Percentiles rank a stretch among this genome's conserved stretches.
phyloP scores from a whole-genome alignment of 2,329 filamentous ascomycete species.

The Penicillium sp. region DNA sequence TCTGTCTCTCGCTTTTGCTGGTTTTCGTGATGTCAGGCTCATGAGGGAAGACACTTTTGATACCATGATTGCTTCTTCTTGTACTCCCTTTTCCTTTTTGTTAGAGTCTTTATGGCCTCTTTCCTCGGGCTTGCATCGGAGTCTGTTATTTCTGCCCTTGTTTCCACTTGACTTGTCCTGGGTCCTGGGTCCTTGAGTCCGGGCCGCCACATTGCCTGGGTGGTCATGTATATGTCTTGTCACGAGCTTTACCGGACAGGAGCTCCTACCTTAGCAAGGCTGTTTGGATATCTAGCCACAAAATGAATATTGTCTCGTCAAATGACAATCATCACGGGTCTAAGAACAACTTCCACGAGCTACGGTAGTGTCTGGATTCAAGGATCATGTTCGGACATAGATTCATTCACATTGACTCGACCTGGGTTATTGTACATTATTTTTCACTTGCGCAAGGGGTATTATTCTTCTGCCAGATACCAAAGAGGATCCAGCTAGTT shows the following conservation, averaged over 20 bases:
- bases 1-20: neutral
- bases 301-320: neutral
- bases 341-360: neutral
- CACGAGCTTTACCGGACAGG: neutral
- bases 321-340: neutral
- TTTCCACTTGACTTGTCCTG: too few relatives aligned
- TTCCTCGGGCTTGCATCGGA: neutral
- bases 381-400: neutral
- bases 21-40: slow-evolving; percentile 3
- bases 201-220: neutral
- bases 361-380: neutral
- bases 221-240: neutral
- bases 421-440: neutral
- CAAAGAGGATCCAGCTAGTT: neutral
- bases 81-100: neutral
- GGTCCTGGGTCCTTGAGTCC: neutral
- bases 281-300: neutral
- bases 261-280: too few relatives aligned
- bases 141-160: neutral
- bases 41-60: slow-evolving; percentile 12
- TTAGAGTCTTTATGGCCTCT: slow-evolving; percentile 1
- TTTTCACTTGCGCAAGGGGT: neutral
- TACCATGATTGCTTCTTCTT: slow-evolving; percentile 14
- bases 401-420: neutral
- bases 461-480: too few relatives aligned